Conservation (phyloP, 148 eudicot species). For the Silene uniflora region DNA sequence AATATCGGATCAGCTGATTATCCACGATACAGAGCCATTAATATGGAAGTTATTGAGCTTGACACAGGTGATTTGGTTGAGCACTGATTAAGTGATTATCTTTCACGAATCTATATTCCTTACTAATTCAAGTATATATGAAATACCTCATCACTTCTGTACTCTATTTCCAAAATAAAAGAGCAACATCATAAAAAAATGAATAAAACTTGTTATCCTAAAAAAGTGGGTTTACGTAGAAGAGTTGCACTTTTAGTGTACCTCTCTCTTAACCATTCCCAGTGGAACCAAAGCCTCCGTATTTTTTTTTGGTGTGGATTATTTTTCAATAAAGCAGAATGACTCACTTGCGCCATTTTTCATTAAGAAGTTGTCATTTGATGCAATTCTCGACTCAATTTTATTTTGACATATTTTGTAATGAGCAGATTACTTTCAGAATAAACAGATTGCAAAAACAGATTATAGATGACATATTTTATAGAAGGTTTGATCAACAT, state of each 20-base stretch:
- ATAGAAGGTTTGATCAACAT: no score
- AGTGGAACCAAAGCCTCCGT: neutral
- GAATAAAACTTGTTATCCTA: neutral
- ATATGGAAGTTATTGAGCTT: slow-evolving; percentile 97
- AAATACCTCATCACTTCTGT: neutral
- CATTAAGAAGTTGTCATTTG: neutral
- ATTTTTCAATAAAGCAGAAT: neutral
- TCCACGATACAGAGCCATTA: slow-evolving; percentile 92
- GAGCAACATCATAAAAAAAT: neutral
- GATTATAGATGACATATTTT: no score
- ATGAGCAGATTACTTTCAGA: no score
- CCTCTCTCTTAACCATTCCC: neutral
- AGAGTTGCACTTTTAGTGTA: neutral
- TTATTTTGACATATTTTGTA: no score
- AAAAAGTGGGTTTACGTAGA: neutral
- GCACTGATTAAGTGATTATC: neutral
- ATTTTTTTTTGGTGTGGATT: neutral
- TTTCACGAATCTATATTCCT: neutral
- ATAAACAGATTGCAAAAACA: no score
- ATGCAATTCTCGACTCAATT: neutral
- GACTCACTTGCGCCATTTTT: neutral
- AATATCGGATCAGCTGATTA: slow-evolving; percentile 86
- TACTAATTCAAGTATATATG: neutral
- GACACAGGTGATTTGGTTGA: slow-evolving; percentile 66
- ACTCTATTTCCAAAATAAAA: neutral